Evolutionary conservation across 306 rosid species (phyloP).

Genomic region (Ormosia semicastrata): DNA sequence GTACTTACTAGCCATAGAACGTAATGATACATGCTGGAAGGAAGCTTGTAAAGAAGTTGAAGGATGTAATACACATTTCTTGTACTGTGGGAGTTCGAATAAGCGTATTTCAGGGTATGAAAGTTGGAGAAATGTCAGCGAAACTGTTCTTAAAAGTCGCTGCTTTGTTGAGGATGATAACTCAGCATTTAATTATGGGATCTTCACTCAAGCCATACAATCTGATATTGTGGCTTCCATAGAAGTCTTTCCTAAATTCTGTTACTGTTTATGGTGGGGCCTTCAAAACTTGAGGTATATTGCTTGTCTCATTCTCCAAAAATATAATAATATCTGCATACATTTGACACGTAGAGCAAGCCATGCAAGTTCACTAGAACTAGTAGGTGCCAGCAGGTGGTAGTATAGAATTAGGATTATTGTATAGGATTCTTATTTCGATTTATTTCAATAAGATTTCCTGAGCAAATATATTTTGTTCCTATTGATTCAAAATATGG

Average conservation of each 20-base stretch:
- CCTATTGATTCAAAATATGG: neutral
- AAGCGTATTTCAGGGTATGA: conserved; percentile 41
- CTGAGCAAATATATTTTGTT: neutral
- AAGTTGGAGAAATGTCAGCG: conserved; percentile 50
- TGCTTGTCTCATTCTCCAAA: neutral
- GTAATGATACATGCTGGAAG: conserved; percentile 75
- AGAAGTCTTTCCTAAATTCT: conserved; percentile 60
- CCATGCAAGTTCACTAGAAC: neutral
- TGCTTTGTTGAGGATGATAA: conserved; percentile 40
- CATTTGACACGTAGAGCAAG: neutral
- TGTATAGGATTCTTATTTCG: neutral
- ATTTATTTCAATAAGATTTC: neutral
- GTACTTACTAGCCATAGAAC: conserved; percentile 83
- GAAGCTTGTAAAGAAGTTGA: conserved; percentile 42
- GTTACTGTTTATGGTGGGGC: conserved; percentile 91
- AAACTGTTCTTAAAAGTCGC: conserved; percentile 33
- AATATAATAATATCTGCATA: neutral
- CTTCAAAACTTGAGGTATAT: conserved; percentile 82
- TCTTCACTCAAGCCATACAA: conserved; percentile 59
- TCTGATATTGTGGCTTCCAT: conserved; percentile 55
- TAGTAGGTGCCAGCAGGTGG: neutral
- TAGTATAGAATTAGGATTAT: neutral
- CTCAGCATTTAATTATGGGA: conserved; percentile 65
- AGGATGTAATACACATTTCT: conserved; percentile 45
- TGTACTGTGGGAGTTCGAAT: conserved; percentile 56